phyloP scores from a whole-genome alignment of 1,139 yeast species.

The Hansenula sp. region DNA sequence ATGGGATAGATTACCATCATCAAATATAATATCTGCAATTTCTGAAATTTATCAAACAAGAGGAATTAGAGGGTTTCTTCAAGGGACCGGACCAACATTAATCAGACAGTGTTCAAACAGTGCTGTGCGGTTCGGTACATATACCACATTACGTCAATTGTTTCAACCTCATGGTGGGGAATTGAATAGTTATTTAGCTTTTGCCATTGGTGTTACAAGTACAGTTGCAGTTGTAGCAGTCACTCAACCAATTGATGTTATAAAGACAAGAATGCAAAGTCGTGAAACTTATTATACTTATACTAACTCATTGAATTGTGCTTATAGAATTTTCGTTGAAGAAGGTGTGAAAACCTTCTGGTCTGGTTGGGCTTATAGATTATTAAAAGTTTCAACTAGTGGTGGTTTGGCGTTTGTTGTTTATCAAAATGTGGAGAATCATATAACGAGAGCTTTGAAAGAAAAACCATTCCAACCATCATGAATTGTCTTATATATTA shows the following conservation, averaged over 20 bases:
- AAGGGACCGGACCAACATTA: slow-evolving; percentile 79
- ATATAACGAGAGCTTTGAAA: slow-evolving; percentile 43
- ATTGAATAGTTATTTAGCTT: slow-evolving; percentile 41
- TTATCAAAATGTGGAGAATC: slow-evolving; percentile 56
- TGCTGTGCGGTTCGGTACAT: slow-evolving; percentile 80
- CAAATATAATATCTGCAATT: slow-evolving; percentile 48
- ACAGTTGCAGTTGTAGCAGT: slow-evolving; percentile 66
- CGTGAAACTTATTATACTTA: slow-evolving; percentile 56
- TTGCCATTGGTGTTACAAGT: slow-evolving; percentile 52
- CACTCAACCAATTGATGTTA: slow-evolving; percentile 90
- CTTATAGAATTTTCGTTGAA: slow-evolving; percentile 63
- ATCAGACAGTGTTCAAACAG: slow-evolving; percentile 77
- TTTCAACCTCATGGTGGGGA: slow-evolving; percentile 47
- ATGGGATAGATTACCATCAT: slow-evolving; percentile 52
- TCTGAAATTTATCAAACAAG: slow-evolving; percentile 69
- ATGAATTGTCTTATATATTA: slow-evolving; percentile 14
- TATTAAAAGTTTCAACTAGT: slow-evolving; percentile 71
- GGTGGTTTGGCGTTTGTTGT: slow-evolving; percentile 77
- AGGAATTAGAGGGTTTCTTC: slow-evolving; percentile 74
- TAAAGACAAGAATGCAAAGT: slow-evolving; percentile 87
- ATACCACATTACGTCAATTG: slow-evolving; percentile 70
- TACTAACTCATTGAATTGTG: slow-evolving; percentile 68
- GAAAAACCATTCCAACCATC: slow-evolving; percentile 45
- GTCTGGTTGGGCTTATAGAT: slow-evolving; percentile 79
- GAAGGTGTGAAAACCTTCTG: slow-evolving; percentile 68